phyloP scores from a whole-genome alignment of 805 yeast species.

The Maudiozyma saulgeensis region DNA sequence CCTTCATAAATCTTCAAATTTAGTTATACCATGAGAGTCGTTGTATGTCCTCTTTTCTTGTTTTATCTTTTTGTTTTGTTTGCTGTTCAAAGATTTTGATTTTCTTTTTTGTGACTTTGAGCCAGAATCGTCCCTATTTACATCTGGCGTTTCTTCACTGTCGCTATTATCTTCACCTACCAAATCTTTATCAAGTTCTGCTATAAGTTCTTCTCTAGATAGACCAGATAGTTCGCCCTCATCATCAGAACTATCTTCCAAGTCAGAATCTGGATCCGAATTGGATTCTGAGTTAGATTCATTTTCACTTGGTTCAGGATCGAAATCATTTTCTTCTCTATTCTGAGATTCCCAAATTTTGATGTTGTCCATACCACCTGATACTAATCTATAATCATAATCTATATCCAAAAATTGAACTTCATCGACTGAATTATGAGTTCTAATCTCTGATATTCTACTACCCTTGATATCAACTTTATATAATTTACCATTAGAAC shows the following conservation, averaged over 20 bases:
- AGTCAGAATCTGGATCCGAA: constrained; percentile 15
- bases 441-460: constrained; percentile 51
- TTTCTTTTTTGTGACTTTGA: constrained; percentile 18
- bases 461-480: constrained; percentile 59
- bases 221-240: constrained; percentile 16
- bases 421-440: constrained; percentile 65
- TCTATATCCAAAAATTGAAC: constrained; percentile 73
- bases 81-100: constrained; percentile 13
- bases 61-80: constrained; percentile 28
- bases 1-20: constrained; percentile 47
- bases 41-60: constrained; percentile 36
- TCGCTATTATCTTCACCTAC: constrained; percentile 6
- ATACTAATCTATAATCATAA: constrained; percentile 63
- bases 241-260: constrained; percentile 3
- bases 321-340: constrained; percentile 13
- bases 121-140: neutral
- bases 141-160: neutral
- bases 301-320: constrained; percentile 8
- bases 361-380: constrained; percentile 75
- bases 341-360: constrained; percentile 57
- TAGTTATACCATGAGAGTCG: constrained; percentile 55
- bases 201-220: constrained; percentile 25
- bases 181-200: constrained; percentile 25
- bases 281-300: constrained; percentile 12
- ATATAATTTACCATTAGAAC: constrained; percentile 63